Base-by-base conservation (phyloP, 1,284 basidiomycete genomes). In the Fomitopsis schrenkii region DNA sequence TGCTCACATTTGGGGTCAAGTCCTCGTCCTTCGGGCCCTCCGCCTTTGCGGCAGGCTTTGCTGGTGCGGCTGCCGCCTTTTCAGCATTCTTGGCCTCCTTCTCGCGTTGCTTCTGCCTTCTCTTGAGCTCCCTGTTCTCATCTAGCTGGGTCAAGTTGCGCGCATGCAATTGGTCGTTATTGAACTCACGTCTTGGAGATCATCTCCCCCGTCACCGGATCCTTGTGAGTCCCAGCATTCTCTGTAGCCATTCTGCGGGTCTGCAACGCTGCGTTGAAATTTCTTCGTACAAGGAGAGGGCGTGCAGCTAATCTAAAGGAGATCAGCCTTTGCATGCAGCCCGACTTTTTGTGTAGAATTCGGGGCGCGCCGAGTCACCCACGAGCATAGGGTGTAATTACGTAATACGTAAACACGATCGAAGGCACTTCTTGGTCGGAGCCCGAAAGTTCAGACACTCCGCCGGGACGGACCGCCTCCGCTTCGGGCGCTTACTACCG, bases 151-250 rank as follows among this genome's bases (percentile, higher is more conserved):
- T 77, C 62, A 40, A 48, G 45, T 40, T 38, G 67, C 53, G 63
- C 53, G 36, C 54, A 52, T 19, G 64, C 57, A 64, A 59, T 30
- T 26, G 26, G 57, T 36, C 12, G 41, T 62, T 66, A 56, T 55
- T 42, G 48, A 61, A 57, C 40, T 82, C 92, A 95, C 94, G 86
- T 83, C 86, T 98, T 98, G 79, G 94, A 96, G 71, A 98, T 87
- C 89, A 95, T 85, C 77, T 97, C 95, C 46, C 94, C 95, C 2
- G 95, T 96, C 64, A 94, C 85, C 50, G 91, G 90, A 76, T 97
- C 95, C 79, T 86, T 87, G 74, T 91, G 90, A 1, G 82, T 79
- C 60, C 81, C 80, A 53, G 80, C 70, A 38, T 75, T 67, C 63
- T 87, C 83, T 53, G 85, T 71, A 14, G 84, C 78, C 86, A 88